These are phyloP conservation scores for Zelonia costaricensis DNA, from an alignment of 208 protist species.

Conservation along the genomic window DNA sequence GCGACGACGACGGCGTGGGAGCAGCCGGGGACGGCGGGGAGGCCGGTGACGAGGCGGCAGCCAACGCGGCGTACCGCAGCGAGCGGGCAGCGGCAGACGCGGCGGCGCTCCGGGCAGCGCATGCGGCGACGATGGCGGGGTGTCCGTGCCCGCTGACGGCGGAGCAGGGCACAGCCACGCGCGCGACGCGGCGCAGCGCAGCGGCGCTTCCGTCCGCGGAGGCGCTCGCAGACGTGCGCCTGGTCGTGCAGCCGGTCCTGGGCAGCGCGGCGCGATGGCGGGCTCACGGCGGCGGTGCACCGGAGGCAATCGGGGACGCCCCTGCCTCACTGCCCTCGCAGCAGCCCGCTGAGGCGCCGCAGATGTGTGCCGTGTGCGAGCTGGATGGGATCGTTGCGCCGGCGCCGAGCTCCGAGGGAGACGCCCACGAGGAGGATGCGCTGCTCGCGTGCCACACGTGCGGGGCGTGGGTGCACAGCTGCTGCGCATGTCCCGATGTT, in stretches of 20 bases:
- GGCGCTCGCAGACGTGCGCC: neutral
- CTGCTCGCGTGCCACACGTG: conserved; percentile 29
- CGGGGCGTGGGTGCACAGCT: conserved; percentile 17
- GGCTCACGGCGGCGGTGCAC: neutral
- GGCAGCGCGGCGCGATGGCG: conserved; percentile 2
- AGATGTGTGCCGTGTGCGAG: conserved; percentile 48
- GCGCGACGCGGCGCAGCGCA: neutral
- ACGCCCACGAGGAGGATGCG: conserved; percentile 3
- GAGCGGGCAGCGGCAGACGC: conserved; percentile 1
- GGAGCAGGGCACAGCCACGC: neutral
- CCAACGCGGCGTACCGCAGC: conserved; percentile 14
- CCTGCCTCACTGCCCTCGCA: too few species aligned
- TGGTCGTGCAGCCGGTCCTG: conserved; percentile 21
- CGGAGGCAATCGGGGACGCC: too few species aligned
- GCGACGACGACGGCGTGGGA: neutral
- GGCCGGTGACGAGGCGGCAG: neutral
- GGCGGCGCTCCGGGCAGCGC: conserved; percentile 6
- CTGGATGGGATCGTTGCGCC: conserved; percentile 21
- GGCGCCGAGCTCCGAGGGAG: neutral
- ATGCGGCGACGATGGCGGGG: conserved; percentile 6
- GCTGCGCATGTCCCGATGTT: conserved; percentile 13
- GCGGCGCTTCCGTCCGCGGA: neutral
- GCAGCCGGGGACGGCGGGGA: neutral
- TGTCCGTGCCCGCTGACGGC: neutral
- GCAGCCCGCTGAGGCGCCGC: too few species aligned